phyloP scores from a whole-genome alignment of 2,329 filamentous ascomycete species.

The Trichoderma sp. region DNA sequence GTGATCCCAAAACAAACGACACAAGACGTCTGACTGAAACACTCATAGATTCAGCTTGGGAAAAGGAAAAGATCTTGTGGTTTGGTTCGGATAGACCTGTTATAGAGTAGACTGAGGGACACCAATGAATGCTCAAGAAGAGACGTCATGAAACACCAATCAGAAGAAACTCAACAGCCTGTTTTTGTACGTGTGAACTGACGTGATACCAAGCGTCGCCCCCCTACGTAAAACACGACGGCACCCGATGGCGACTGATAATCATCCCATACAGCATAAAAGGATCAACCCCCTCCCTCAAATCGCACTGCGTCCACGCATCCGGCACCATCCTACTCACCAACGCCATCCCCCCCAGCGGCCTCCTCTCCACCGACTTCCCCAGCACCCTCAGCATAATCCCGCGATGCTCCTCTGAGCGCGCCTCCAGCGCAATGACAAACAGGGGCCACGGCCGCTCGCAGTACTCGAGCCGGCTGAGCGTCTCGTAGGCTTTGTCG shows the following conservation, averaged over 20 bases:
- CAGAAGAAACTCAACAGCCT: too few species aligned
- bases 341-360: conserved; percentile 14
- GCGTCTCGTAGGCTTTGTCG: conserved; percentile 15
- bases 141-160: too few species aligned
- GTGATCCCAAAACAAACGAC: too few species aligned
- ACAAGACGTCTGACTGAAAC: too few species aligned
- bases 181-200: too few species aligned
- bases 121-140: too few species aligned
- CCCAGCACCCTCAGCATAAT: conserved; percentile 2
- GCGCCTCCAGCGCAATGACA: conserved; percentile 18
- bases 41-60: neutral
- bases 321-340: conserved; percentile 20
- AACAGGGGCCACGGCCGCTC: conserved; percentile 27
- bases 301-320: conserved; percentile 25
- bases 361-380: conserved; percentile 9
- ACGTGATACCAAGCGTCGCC: too few species aligned
- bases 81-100: neutral
- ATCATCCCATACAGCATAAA: conserved; percentile 16
- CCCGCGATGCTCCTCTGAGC: conserved; percentile 21
- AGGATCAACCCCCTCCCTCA: conserved; percentile 12
- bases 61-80: neutral
- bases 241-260: conserved; percentile 20
- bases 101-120: conserved; percentile 12
- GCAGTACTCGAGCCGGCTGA: conserved; percentile 11
- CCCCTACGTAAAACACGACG: conserved; percentile 20